Evolutionary conservation across 176 grass and related monocot species (phyloP), one percentile per base, ranked within the genome.

Genomic region (Rhynchospora tenuis): DNA sequence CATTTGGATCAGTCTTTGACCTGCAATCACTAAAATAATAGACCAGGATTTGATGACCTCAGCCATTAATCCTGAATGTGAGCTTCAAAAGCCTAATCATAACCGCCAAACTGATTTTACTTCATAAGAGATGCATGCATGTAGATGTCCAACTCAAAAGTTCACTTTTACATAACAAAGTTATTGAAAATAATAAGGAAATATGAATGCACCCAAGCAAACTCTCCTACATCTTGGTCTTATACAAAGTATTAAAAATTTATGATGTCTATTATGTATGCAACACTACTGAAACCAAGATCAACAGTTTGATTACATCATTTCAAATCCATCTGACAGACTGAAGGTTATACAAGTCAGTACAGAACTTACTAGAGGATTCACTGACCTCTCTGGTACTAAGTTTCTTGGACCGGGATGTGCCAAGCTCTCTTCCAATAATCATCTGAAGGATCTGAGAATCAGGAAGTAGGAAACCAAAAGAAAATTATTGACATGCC

Each of bases 391-490:
- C 93, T 90, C 90, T 95, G 11, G 93, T 90, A 83, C 93, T 92
- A 72, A 95, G 88, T 71, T 87, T 92, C 75, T 90, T 92, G 13
- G 86, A 88, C 71, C 90, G 90, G 88, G 74, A 85, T 64, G 90
- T 73, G 72, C 84, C 71, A 20, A 45, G 57, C 73, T 62, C 84
- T 78, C 56, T 86, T 13, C 69, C 54, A 55, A 92, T 86, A 90
- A 92, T 89, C 64, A 90, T 83, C 81, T 92, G 90, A 70, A 95
- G 62, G 86, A 95, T 95, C 93, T 95, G 90, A 85, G 78, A 90
- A 82, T 72, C 20, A 65, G 44, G 83, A 88, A 59, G 67, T 5
- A 51, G 22, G 20, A 23, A 6, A 57, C 50, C 64, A 66, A 26
- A 31, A 86, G 60, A 67, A 82, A 28, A 51, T 51, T 15, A 74